Evolutionary conservation across 768 basidiomycete species (phyloP).

Genomic region (Mycena albidolilacea): DNA sequence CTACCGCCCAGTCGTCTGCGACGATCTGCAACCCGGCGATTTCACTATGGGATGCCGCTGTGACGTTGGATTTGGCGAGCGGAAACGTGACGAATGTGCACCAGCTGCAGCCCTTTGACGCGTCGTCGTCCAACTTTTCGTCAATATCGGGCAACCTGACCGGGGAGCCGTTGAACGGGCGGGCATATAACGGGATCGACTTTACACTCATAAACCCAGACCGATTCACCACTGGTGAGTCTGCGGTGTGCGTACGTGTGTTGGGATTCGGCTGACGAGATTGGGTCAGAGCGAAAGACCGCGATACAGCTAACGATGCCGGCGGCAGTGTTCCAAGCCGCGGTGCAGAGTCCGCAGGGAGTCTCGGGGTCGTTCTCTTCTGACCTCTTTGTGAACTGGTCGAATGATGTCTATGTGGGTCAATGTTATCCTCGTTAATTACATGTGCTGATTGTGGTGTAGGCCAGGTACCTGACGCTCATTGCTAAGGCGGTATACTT

Average conservation of each 20-base stretch:
- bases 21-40: slow-evolving; percentile 65
- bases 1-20: slow-evolving; percentile 56
- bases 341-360: slow-evolving; percentile 55
- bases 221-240: slow-evolving; percentile 49
- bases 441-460: slow-evolving; percentile 3
- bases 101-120: slow-evolving; percentile 55
- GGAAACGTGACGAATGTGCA: slow-evolving; percentile 60
- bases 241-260: background rate
- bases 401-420: slow-evolving; percentile 66
- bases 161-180: slow-evolving; percentile 58
- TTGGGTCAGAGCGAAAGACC: slow-evolving; percentile 48
- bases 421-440: slow-evolving; percentile 1
- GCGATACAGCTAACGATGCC: slow-evolving; percentile 67
- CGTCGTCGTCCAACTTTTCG: slow-evolving; percentile 55
- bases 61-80: slow-evolving; percentile 60
- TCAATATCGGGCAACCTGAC: slow-evolving; percentile 61
- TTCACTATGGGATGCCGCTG: slow-evolving; percentile 60
- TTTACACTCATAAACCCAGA: slow-evolving; percentile 62
- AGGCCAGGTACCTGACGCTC: slow-evolving; percentile 65
- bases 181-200: slow-evolving; percentile 68
- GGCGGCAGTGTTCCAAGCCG: slow-evolving; percentile 65
- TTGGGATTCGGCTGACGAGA: background rate
- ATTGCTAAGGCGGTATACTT: slow-evolving; percentile 70
- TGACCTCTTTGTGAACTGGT: slow-evolving; percentile 54
- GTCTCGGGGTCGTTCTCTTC: slow-evolving; percentile 55